Base-by-base conservation (phyloP, 345 rosid species). In the Pelargonium nanum region DNA sequence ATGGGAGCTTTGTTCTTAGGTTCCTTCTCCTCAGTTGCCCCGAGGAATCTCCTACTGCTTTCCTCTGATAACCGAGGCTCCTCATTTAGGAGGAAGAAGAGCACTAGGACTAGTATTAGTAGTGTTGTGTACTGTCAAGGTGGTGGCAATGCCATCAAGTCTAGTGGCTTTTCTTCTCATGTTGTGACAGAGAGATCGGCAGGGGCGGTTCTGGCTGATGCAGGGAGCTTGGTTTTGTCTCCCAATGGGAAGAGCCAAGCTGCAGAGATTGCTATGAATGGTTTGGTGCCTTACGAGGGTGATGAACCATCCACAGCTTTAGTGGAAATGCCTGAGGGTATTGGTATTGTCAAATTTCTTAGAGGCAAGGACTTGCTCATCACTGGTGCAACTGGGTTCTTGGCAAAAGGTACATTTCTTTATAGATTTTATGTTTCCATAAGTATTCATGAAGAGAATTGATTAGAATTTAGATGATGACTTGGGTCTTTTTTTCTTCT, bases 361-460 rank as follows among this genome's bases (percentile, higher is more conserved):
- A 75, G 77, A 69, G 96, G 91, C 63, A 89, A 87, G 69, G 72
- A 64, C 22, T 75, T 89, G 57, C 77, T 93, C 61, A 77, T 93
- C 58, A 87, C 96, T 57, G 99, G 97, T 45, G 86, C 89, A 6
- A 93, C 99, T 6, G 98, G 96, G n/a, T 92, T 92, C 76, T 77
- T 92, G 16, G 96, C 91, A 19, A 92, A 88, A 81, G 90, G 98
- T 88, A 68, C 5, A 1, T 16, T 22, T 10, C 28, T 53, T 6
- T 51, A 19, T 1, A 10, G 26, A 22, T 6, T 53, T 25, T 19
- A 25, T 24, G 3, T 55, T 53, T 53, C 56, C 57, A 21, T 22
- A 19, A 55, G 2, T 55, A 55, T 4, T 4, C 4, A 17, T 24
- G 6, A 1, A 1, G 5, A 17, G 13, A n/a, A 58, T 24, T 26